A percentile compares a stretch with the other conserved stretches of the same genome.
These are phyloP conservation scores for Albophoma yamanashiensis DNA, from an alignment of 2,329 filamentous ascomycete genomes.

Conservation along the genomic window DNA sequence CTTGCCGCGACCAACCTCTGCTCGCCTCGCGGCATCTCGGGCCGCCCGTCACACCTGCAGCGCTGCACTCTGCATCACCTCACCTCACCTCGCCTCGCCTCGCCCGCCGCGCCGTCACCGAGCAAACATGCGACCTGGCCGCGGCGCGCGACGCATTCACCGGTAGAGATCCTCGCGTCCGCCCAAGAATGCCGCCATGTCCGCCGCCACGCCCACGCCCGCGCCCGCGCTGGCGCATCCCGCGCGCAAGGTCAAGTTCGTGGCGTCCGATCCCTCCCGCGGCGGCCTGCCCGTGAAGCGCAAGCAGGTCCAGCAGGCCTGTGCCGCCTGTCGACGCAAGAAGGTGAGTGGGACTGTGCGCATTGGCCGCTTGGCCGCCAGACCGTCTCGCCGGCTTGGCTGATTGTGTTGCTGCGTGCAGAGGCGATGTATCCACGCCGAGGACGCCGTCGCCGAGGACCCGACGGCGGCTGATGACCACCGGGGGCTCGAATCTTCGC, in stretches of 20 bases:
- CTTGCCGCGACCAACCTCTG: background rate
- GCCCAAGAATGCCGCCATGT: slow-evolving; percentile 9
- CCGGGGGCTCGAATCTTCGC: slow-evolving; percentile 13
- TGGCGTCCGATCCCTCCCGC: slow-evolving; percentile 38
- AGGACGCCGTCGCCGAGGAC: slow-evolving; percentile 19
- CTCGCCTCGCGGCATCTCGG: background rate
- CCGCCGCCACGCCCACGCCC: slow-evolving; percentile 2
- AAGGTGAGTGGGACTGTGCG: slow-evolving; percentile 27
- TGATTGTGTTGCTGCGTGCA: slow-evolving; percentile 6
- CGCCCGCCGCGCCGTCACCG: too few relatives aligned
- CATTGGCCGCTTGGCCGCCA: background rate
- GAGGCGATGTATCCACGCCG: slow-evolving; percentile 34
- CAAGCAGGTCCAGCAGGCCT: slow-evolving; percentile 49
- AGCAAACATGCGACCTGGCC: background rate
- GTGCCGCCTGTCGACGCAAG: slow-evolving; percentile 40
- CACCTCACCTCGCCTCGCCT: background rate
- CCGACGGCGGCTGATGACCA: slow-evolving; percentile 15
- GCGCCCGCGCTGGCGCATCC: background rate
- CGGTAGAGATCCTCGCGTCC: background rate
- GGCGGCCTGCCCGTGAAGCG: slow-evolving; percentile 46
- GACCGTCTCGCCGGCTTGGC: background rate
- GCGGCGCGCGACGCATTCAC: background rate
- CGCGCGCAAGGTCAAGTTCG: slow-evolving; percentile 37
- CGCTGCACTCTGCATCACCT: background rate
- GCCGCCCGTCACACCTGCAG: background rate